These are phyloP conservation scores for Xylaria sp. DNA, from an alignment of 495 filamentous ascomycete species.

Conservation along the genomic window DNA sequence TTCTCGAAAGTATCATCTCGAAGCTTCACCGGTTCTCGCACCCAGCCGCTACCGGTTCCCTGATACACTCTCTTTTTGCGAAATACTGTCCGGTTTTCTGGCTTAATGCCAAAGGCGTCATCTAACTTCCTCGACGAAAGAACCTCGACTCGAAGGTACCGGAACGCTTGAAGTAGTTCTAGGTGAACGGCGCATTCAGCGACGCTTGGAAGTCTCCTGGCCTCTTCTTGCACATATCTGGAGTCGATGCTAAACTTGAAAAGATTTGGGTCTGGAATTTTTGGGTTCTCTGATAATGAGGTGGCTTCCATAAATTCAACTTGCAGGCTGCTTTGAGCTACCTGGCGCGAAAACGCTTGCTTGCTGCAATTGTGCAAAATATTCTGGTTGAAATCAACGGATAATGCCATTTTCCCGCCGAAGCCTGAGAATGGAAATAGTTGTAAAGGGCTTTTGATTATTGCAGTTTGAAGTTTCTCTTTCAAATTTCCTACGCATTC, in stretches of 20 bases:
- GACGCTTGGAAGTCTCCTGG: not conserved
- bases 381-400: not conserved
- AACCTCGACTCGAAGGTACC: not conserved
- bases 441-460: not conserved
- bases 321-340: not conserved
- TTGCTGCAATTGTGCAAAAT: not conserved
- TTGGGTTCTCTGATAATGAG: not conserved
- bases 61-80: not conserved
- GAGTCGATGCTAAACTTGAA: not conserved
- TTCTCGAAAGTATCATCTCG: slow-evolving; percentile 2
- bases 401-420: not conserved
- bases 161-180: slow-evolving; percentile 5
- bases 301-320: not conserved
- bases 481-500: not conserved
- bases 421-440: not conserved
- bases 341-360: not conserved
- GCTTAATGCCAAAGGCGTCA: slow-evolving; percentile 2
- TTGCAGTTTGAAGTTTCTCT: not conserved
- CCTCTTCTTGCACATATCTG: not conserved
- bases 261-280: not conserved
- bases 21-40: not conserved
- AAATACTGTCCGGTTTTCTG: not conserved
- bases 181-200: not conserved
- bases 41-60: not conserved
- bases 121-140: not conserved